phyloP scores from a whole-genome alignment of 2,329 filamentous ascomycete species.

The Chaetothyriales sp. region DNA sequence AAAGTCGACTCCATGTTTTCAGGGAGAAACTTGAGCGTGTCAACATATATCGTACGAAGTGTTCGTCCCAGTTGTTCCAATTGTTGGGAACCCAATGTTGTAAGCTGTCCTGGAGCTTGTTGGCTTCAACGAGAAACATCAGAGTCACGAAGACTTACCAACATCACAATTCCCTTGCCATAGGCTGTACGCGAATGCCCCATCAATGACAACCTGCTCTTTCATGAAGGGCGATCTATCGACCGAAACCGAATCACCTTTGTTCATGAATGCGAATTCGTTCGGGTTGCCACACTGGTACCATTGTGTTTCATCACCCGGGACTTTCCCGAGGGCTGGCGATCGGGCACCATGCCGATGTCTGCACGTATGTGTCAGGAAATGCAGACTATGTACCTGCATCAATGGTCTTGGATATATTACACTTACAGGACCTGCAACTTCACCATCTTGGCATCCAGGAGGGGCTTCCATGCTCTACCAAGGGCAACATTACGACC shows the following conservation, averaged over 20 bases:
- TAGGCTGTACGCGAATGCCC: slow-evolving; percentile 1
- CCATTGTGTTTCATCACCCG: slow-evolving; percentile 1
- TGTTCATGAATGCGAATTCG: slow-evolving; percentile 1
- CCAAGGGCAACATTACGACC: not conserved
- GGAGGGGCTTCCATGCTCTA: not conserved
- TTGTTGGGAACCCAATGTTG: slow-evolving; percentile 1
- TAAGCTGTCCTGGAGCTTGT: not conserved
- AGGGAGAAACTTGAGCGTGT: slow-evolving; percentile 1
- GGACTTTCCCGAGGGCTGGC: not conserved
- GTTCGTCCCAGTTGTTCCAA: slow-evolving; percentile 1
- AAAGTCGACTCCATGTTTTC: not conserved
- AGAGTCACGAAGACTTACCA: not conserved
- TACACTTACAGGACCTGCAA: not conserved
- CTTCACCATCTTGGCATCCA: slow-evolving; percentile 1
- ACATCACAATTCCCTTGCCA: slow-evolving; percentile 3
- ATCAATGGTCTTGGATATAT: no score
- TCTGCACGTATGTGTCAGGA: not conserved
- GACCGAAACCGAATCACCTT: not conserved
- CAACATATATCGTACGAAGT: slow-evolving; percentile 1
- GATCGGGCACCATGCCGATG: slow-evolving; percentile 2
- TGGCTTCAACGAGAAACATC: not conserved
- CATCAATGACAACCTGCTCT: not conserved
- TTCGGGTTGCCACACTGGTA: slow-evolving; percentile 2
- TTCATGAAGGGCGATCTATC: slow-evolving; percentile 2
- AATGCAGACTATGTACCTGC: no score